These are phyloP conservation scores for Bolboschoenoplectus hybrid DNA, from an alignment of 202 grass and related monocot genomes.

Conservation along the genomic window DNA sequence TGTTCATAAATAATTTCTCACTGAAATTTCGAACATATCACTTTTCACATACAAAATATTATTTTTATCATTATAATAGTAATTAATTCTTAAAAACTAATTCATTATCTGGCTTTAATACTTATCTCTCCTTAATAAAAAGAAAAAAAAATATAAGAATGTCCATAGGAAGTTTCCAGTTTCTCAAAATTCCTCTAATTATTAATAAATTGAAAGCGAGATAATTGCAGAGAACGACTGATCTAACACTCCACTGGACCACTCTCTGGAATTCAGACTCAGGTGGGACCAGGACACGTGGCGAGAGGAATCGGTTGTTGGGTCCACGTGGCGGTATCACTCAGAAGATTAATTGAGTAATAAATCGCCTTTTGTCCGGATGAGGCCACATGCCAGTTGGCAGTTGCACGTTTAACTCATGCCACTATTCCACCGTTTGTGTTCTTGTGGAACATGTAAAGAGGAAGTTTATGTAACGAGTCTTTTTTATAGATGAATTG, in stretches of 20 bases:
- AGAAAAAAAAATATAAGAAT: neutral
- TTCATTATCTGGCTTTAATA: too few species aligned
- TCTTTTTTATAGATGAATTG: neutral
- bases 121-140: neutral
- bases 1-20: too few species aligned
- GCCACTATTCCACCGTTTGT: neutral
- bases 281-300: too few species aligned
- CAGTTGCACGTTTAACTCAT: conserved; percentile 15
- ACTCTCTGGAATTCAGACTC: too few species aligned
- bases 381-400: conserved; percentile 2
- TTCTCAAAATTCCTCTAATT: neutral
- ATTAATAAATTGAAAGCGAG: neutral
- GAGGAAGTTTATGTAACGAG: neutral
- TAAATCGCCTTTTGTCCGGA: neutral
- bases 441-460: neutral
- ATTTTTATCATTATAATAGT: too few species aligned
- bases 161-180: neutral
- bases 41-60: too few species aligned
- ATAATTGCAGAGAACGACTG: neutral
- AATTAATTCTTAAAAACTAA: too few species aligned
- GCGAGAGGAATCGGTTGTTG: neutral
- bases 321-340: neutral
- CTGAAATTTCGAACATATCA: too few species aligned
- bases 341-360: neutral
- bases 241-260: neutral